These are phyloP conservation scores for Flammula alnicola DNA, from an alignment of 1,284 basidiomycete genomes.

Conservation along the genomic window DNA sequence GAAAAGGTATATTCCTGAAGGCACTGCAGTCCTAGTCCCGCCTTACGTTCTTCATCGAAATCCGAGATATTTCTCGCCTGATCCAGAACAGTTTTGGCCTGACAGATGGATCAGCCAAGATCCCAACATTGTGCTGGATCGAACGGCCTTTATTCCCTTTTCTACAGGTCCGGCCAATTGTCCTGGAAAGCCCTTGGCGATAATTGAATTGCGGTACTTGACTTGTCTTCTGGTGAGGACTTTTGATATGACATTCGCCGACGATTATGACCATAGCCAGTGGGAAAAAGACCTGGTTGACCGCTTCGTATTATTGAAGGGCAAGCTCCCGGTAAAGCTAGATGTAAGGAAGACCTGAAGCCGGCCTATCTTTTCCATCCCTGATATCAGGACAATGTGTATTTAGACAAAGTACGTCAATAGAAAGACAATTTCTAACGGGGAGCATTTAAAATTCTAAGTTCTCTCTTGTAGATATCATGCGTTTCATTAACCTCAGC, in stretches of 20 bases:
- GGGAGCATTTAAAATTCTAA: too few relatives aligned
- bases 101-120: slow-evolving; percentile 39
- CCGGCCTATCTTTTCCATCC: too few relatives aligned
- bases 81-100: slow-evolving; percentile 40
- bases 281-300: slow-evolving; percentile 37
- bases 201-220: slow-evolving; percentile 39
- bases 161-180: slow-evolving; percentile 44
- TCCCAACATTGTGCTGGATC: slow-evolving; percentile 27
- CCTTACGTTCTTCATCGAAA: slow-evolving; percentile 50
- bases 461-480: too few relatives aligned
- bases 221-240: slow-evolving; percentile 32
- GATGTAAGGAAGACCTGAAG: not conserved
- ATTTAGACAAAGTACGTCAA: too few relatives aligned
- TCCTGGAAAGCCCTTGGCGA: slow-evolving; percentile 42
- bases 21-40: slow-evolving; percentile 52
- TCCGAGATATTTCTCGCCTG: slow-evolving; percentile 40
- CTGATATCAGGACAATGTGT: too few relatives aligned
- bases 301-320: slow-evolving; percentile 30
- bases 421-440: too few relatives aligned
- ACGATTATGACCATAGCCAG: slow-evolving; percentile 30
- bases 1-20: slow-evolving; percentile 52
- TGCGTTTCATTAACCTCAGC: too few relatives aligned
- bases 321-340: slow-evolving; percentile 4
- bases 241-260: slow-evolving; percentile 39
- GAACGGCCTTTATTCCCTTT: slow-evolving; percentile 46